These are phyloP conservation scores for Fusarium drepaniforme DNA, from an alignment of 2,329 filamentous ascomycete species.

Conservation along the genomic window DNA sequence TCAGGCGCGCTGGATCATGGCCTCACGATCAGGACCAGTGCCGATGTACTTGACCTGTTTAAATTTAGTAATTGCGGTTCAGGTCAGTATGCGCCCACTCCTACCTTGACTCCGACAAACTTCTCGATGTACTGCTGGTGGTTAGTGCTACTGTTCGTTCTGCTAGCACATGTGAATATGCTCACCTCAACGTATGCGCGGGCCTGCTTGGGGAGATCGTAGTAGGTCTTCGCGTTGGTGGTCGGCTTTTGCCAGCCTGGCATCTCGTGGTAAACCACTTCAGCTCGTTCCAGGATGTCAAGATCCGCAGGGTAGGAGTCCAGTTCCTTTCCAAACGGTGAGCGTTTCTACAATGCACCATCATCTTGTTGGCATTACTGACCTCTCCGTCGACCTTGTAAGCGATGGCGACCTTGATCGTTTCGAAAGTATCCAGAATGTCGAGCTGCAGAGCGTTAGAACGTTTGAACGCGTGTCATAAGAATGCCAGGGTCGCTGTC, in stretches of 20 bases:
- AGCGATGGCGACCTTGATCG: conserved; percentile 79
- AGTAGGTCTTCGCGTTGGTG: background rate
- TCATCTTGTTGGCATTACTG: conserved; percentile 20
- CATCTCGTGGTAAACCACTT: conserved; percentile 68
- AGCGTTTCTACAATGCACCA: conserved; percentile 37
- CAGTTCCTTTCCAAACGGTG: conserved; percentile 38
- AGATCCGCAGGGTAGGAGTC: conserved; percentile 74
- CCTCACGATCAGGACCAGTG: conserved; percentile 73
- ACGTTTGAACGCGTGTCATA: conserved; percentile 6
- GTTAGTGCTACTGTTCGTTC: background rate
- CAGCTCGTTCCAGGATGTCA: conserved; percentile 66
- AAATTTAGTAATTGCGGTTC: conserved; percentile 34
- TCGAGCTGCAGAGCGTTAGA: conserved; percentile 34
- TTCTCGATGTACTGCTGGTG: background rate
- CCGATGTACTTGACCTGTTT: conserved; percentile 70
- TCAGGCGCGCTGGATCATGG: conserved; percentile 64
- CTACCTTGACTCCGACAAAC: background rate
- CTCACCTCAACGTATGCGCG: background rate
- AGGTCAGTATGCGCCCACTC: conserved; percentile 18
- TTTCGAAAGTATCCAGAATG: conserved; percentile 79
- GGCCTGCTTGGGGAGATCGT: background rate
- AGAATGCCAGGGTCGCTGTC: background rate
- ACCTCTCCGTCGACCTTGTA: conserved; percentile 65
- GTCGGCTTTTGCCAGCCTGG: background rate
- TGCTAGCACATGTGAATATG: background rate